phyloP scores from a whole-genome alignment of 2,329 filamentous ascomycete genomes.

The Xylaria sp. region DNA sequence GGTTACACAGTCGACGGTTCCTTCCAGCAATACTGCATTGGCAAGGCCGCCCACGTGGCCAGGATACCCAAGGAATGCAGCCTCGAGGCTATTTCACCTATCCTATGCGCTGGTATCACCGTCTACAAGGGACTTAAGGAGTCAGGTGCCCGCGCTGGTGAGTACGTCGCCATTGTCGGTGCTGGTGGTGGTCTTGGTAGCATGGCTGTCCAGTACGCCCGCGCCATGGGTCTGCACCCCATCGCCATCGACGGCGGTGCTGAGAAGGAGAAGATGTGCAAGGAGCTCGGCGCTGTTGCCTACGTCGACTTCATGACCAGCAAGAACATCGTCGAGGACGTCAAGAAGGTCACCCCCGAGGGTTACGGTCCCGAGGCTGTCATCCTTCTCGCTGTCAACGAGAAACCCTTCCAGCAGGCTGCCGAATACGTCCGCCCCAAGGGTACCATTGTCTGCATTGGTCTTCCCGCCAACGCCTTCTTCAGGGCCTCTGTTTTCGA shows the following conservation, averaged over 20 bases:
- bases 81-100: conserved; percentile 78
- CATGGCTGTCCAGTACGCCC: conserved; percentile 84
- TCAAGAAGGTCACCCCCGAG: conserved; percentile 79
- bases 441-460: conserved; percentile 86
- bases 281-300: conserved; percentile 69
- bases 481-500: conserved; percentile 87
- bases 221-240: conserved; percentile 82
- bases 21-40: conserved; percentile 92
- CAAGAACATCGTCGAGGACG: conserved; percentile 81
- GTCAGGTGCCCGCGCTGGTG: conserved; percentile 73
- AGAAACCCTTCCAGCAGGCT: conserved; percentile 96
- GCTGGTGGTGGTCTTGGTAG: conserved; percentile 80
- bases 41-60: conserved; percentile 84
- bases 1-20: conserved; percentile 93
- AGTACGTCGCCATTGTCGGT: conserved; percentile 83
- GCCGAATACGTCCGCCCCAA: conserved; percentile 83
- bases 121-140: conserved; percentile 94
- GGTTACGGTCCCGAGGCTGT: conserved; percentile 87
- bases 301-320: conserved; percentile 83
- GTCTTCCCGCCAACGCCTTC: conserved; percentile 80
- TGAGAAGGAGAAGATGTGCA: conserved; percentile 77
- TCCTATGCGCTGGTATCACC: conserved; percentile 85
- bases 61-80: conserved; percentile 78
- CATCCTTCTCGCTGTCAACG: conserved; percentile 81
- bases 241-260: conserved; percentile 84